These are phyloP conservation scores for Cochlearia excelsa DNA, from an alignment of 345 rosid genomes.

Conservation along the genomic window DNA sequence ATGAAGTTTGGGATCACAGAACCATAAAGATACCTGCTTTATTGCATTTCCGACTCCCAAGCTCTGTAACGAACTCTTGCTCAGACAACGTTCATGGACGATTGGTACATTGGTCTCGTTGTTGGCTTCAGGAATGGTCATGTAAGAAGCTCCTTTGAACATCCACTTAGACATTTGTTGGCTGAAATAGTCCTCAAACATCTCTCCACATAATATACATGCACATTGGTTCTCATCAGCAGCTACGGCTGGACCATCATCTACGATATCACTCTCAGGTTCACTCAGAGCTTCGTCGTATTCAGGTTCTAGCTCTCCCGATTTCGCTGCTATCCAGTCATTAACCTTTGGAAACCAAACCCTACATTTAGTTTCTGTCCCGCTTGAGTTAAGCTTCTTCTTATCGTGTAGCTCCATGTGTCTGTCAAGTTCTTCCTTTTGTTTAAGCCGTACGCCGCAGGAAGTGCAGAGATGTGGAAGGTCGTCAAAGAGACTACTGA, in stretches of 20 bases:
- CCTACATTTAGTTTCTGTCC: conserved; percentile 38
- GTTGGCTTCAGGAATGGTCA: conserved; percentile 40
- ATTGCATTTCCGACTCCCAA: conserved; percentile 44
- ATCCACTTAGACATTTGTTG: conserved; percentile 62
- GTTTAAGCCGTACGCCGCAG: conserved; percentile 73
- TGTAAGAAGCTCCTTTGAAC: conserved; percentile 70
- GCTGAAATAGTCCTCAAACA: conserved; percentile 81
- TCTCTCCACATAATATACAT: conserved; percentile 81
- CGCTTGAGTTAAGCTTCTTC: conserved; percentile 42
- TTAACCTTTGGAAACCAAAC: conserved; percentile 66
- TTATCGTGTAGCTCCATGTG: conserved; percentile 78
- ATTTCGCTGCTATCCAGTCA: conserved; percentile 64
- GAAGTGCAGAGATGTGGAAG: conserved; percentile 68
- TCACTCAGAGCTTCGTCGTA: conserved; percentile 35
- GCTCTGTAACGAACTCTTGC: conserved; percentile 49
- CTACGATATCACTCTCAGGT: conserved; percentile 29
- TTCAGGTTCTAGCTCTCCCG: conserved; percentile 42
- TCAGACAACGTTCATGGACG: conserved; percentile 64
- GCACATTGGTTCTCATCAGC: conserved; percentile 84
- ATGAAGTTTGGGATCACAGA: conserved; percentile 3
- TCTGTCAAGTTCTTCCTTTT: conserved; percentile 55
- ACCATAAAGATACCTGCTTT: conserved; percentile 56
- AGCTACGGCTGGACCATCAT: conserved; percentile 51
- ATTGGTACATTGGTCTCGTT: conserved; percentile 46
- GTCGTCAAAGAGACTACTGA: conserved; percentile 58